Evolutionary conservation across 345 rosid genomes (phyloP), one percentile per base, ranked within the genome.

Genomic region (Euphorbia tirucalli): DNA sequence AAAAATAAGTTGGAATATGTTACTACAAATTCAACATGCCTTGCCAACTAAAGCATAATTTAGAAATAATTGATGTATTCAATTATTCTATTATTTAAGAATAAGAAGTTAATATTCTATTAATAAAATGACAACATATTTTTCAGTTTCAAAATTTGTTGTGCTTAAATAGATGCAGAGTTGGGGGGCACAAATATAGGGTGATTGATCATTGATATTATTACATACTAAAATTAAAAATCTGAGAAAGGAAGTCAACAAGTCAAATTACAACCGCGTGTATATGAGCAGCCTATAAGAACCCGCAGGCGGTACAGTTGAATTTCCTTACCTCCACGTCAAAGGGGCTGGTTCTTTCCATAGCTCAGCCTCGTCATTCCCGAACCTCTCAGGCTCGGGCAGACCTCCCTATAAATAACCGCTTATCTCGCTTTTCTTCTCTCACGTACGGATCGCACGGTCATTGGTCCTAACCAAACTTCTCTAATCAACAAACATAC

Each of bases 271-370:
- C 27, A 22, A 41, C 24, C 35, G 64, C 73, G 65, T 43, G 15
- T 18, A 41, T 18, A 41, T 43, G 55, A 65, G 76, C 79, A 67
- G 83, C 77, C 72, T 61, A 55, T 30, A 13, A 27, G 66, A 80
- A 61, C 68, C 56, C 50, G 46, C 65, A 22, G 73, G 69, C 79
- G 25, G 57, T 74, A 74, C 75, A 50, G 65, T 49, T 24, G 14
- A 25, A 30, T 7, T 19, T 15, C 66, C n/a, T 48, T 1, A 46
- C 52, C 52, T 41, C 13, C 46, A 44, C 35, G 44, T 54, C 76
- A 21, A 71, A 18, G 69, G 31, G 71, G 65, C 63, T 65, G 80
- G 67, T 73, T 11, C 22, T 61, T 30, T 6, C 80, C 68, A 72
- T 66, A 70, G 63, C 75, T 68, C 7, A 30, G 57, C 68, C 66